Percentiles rank a stretch among this genome's conserved stretches.
These are phyloP conservation scores for Scheffersomyces insectosa DNA, from an alignment of 1,139 yeast genomes.

Conservation along the genomic window DNA sequence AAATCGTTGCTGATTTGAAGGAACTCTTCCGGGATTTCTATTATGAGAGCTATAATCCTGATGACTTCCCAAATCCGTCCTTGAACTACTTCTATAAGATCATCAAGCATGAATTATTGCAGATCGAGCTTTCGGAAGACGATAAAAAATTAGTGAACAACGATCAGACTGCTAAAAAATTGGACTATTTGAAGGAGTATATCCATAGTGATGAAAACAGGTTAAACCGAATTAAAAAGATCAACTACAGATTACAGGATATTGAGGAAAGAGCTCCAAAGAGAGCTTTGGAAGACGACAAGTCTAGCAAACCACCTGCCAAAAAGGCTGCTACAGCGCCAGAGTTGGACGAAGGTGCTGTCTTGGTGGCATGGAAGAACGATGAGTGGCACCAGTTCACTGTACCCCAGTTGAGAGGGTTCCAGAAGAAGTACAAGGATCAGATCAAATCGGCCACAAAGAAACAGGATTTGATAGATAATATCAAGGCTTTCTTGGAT, in stretches of 20 bases:
- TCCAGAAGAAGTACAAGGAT: conserved; percentile 32
- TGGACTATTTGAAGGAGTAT: conserved; percentile 12
- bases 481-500: conserved; percentile 29
- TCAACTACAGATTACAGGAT: conserved; percentile 16
- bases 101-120: conserved; percentile 67
- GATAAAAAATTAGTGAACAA: conserved; percentile 20
- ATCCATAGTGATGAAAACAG: conserved; percentile 5
- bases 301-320: conserved; percentile 5
- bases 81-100: conserved; percentile 66
- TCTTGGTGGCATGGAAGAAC: conserved; percentile 41
- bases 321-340: conserved; percentile 22
- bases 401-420: conserved; percentile 41
- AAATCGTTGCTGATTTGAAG: conserved; percentile 23
- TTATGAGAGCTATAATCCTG: conserved; percentile 53
- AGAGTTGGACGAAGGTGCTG: conserved; percentile 34
- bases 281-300: conserved; percentile 14
- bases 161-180: conserved; percentile 17
- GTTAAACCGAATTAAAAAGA: conserved; percentile 12
- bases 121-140: conserved; percentile 48
- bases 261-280: conserved; percentile 10
- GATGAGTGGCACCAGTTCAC: conserved; percentile 35
- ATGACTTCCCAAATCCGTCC: conserved; percentile 63
- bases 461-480: conserved; percentile 45
- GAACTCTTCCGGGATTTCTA: conserved; percentile 40
- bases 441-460: conserved; percentile 35